Percentiles rank a stretch among this genome's conserved stretches.
phyloP scores from a whole-genome alignment of 495 filamentous ascomycete species.

The Pseudevernia furfuracea region DNA sequence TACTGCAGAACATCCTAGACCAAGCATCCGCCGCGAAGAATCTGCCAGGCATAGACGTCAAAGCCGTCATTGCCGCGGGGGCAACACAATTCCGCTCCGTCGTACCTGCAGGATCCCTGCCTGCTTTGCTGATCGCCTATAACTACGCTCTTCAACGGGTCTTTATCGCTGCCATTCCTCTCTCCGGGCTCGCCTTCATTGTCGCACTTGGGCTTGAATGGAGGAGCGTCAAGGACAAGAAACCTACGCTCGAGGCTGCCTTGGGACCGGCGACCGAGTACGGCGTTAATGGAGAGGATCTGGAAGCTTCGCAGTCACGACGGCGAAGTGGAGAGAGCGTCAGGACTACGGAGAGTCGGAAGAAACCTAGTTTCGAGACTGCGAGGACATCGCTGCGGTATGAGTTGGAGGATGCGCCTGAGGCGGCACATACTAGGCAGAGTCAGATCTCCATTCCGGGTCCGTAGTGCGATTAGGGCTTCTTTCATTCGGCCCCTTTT shows the following conservation, averaged over 20 bases:
- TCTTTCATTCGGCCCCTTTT: not conserved
- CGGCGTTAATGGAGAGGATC: conserved; percentile 3
- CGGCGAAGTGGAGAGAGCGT: conserved; percentile 16
- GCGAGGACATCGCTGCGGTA: conserved; percentile 15
- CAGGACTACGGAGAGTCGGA: conserved; percentile 4
- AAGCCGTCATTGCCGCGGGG: conserved; percentile 44
- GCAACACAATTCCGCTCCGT: conserved; percentile 47
- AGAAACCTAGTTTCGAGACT: conserved; percentile 20
- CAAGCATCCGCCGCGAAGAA: conserved; percentile 36
- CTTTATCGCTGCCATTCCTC: conserved; percentile 52
- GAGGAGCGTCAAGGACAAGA: conserved; percentile 51
- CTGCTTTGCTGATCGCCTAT: conserved; percentile 49
- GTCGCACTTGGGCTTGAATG: conserved; percentile 51
- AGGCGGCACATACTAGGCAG: not conserved
- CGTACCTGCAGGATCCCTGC: conserved; percentile 38
- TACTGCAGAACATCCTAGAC: conserved; percentile 56
- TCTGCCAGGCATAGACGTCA: conserved; percentile 41
- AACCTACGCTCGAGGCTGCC: conserved; percentile 17
- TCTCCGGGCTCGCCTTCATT: conserved; percentile 48
- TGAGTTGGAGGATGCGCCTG: not conserved
- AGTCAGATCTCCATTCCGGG: conserved; percentile 19
- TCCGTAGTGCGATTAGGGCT: conserved; percentile 9
- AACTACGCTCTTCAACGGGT: conserved; percentile 50
- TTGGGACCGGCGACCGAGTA: conserved; percentile 18
- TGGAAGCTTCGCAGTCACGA: conserved; percentile 8